Conservation (phyloP, 2,329 filamentous ascomycete species). For the Penicillium hesseltinei region DNA sequence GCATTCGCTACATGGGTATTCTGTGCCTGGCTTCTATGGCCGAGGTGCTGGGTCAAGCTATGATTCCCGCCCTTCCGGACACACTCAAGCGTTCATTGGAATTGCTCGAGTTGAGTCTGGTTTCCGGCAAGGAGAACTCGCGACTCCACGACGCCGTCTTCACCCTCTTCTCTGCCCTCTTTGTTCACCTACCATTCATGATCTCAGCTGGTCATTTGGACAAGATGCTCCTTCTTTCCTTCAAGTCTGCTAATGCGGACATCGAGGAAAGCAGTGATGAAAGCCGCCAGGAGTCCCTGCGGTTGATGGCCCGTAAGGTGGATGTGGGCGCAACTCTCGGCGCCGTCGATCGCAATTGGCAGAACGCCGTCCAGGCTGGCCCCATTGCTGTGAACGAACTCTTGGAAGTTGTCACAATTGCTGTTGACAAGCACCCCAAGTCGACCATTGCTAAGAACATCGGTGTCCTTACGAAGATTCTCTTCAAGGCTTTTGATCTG, state of each 20-base stretch:
- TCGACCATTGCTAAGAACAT: constrained; percentile 73
- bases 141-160: constrained; percentile 80
- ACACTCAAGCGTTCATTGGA: constrained; percentile 70
- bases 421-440: constrained; percentile 77
- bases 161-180: constrained; percentile 72
- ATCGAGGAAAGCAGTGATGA: constrained; percentile 63
- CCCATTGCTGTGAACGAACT: constrained; percentile 66
- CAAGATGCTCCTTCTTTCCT: constrained; percentile 68
- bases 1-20: constrained; percentile 77
- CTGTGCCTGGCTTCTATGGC: constrained; percentile 86
- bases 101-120: constrained; percentile 66
- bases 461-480: constrained; percentile 61
- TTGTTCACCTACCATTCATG: constrained; percentile 87
- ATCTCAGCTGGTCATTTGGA: constrained; percentile 73
- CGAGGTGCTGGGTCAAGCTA: constrained; percentile 80
- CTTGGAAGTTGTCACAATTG: constrained; percentile 65
- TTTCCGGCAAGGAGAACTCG: constrained; percentile 52
- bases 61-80: constrained; percentile 76
- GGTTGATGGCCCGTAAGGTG: constrained; percentile 72
- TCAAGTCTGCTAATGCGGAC: constrained; percentile 64
- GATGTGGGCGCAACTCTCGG: constrained; percentile 73
- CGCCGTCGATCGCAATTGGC: constrained; percentile 72
- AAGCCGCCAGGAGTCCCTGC: constrained; percentile 66
- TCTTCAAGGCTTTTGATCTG: constrained; percentile 55
- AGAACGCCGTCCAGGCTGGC: constrained; percentile 60